Evolutionary conservation across 148 eudicot species (phyloP).

Genomic region (Polygonum aviculare): DNA sequence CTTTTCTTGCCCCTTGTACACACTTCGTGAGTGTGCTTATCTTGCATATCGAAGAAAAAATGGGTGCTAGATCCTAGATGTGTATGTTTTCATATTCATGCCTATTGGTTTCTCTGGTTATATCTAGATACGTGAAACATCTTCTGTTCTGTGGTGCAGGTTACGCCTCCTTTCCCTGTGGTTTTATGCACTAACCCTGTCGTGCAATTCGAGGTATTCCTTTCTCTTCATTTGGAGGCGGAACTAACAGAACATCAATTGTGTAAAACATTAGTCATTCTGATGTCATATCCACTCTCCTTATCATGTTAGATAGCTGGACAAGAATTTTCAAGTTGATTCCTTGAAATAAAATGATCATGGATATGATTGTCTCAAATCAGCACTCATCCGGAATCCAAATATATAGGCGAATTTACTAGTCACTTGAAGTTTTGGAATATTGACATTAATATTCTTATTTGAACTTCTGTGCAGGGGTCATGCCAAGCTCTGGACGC

Average conservation of each 20-base stretch:
- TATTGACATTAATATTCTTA: background rate
- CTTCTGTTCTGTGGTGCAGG: constrained; percentile 37
- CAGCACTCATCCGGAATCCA: background rate
- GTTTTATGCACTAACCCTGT: constrained; percentile 59
- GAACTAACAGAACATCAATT: background rate
- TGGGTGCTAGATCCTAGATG: background rate
- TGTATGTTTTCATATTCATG: background rate
- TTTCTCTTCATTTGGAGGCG: constrained; percentile 1
- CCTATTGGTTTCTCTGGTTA: background rate
- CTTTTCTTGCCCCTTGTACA: background rate
- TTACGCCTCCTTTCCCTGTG: constrained; percentile 84
- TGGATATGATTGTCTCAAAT: background rate
- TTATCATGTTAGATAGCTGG: background rate
- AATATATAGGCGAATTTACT: background rate
- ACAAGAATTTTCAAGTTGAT: background rate
- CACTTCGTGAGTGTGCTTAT: background rate
- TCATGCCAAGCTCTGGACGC: constrained; percentile 46
- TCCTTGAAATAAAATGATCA: background rate
- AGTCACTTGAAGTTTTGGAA: background rate
- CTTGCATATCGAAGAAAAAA: background rate
- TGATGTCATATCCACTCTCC: background rate
- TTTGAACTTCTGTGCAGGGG: constrained; percentile 31
- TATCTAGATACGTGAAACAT: background rate
- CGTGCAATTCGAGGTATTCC: constrained; percentile 78
- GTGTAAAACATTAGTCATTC: background rate